These are phyloP conservation scores for Neonectria faginata DNA, from an alignment of 2,329 filamentous ascomycete species.

Conservation along the genomic window DNA sequence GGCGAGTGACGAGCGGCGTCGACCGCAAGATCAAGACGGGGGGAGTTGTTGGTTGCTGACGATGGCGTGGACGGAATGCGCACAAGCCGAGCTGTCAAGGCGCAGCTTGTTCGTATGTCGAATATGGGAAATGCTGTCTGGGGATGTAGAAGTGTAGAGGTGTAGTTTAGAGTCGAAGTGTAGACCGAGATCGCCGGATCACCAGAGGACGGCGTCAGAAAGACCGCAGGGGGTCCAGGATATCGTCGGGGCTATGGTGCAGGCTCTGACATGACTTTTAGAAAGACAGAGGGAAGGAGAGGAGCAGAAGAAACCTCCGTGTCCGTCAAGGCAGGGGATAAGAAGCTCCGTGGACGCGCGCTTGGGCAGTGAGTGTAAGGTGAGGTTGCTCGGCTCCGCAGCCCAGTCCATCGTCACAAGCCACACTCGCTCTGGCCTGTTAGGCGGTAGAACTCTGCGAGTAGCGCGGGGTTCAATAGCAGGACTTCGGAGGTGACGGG, in stretches of 20 bases:
- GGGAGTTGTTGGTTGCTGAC: not conserved
- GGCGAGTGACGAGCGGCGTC: slow-evolving; percentile 18
- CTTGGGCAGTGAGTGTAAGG: slow-evolving; percentile 11
- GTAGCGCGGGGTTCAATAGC: slow-evolving; percentile 34
- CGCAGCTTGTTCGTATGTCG: not conserved
- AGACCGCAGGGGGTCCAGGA: slow-evolving; percentile 29
- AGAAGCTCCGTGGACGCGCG: slow-evolving; percentile 7
- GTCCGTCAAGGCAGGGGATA: not conserved
- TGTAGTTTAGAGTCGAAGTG: slow-evolving; percentile 16
- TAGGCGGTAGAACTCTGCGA: slow-evolving; percentile 3
- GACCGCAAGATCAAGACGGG: slow-evolving; percentile 9
- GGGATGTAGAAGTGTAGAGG: not conserved
- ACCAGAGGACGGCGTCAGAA: slow-evolving; percentile 31
- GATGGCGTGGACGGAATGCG: not conserved
- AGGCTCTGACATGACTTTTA: slow-evolving; percentile 34
- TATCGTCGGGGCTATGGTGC: slow-evolving; percentile 29
- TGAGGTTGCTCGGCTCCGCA: slow-evolving; percentile 23
- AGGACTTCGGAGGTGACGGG: slow-evolving; percentile 19
- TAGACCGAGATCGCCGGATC: slow-evolving; percentile 30
- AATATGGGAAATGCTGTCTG: slow-evolving; percentile 9
- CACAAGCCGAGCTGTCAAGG: not conserved
- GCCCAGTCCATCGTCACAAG: slow-evolving; percentile 36
- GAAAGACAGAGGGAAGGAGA: not conserved
- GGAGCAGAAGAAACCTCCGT: slow-evolving; percentile 8
- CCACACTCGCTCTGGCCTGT: slow-evolving; percentile 7